These are phyloP conservation scores for Globomyces pollinis-pini DNA, from an alignment of 192 early-diverging fungal species.

Conservation along the genomic window DNA sequence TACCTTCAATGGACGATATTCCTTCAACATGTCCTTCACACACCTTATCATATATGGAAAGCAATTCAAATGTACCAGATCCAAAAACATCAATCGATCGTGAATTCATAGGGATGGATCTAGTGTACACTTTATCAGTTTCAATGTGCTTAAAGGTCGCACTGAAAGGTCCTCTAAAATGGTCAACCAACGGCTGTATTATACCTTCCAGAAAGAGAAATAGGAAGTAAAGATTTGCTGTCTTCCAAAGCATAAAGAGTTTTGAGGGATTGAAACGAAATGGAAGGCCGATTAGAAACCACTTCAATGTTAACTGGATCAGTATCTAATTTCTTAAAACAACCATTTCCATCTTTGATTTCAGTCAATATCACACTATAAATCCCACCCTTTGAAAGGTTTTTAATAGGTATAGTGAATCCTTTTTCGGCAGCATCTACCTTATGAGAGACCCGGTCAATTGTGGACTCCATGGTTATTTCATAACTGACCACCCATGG, in stretches of 20 bases:
- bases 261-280: conserved; percentile 26
- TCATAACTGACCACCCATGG: conserved; percentile 41
- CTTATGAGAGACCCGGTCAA: conserved; percentile 3
- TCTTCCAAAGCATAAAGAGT: conserved; percentile 31
- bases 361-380: conserved; percentile 37
- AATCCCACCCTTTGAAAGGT: conserved; percentile 23
- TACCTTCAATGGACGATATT: no score
- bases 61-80: conserved; percentile 12
- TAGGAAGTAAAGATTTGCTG: conserved; percentile 8
- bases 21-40: conserved; percentile 11
- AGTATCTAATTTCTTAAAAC: conserved; percentile 23
- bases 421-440: conserved; percentile 10
- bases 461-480: conserved; percentile 18
- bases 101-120: background rate
- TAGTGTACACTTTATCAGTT: background rate
- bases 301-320: conserved; percentile 34
- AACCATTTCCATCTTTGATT: conserved; percentile 41
- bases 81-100: conserved; percentile 3
- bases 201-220: conserved; percentile 29
- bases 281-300: conserved; percentile 27
- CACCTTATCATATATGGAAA: conserved; percentile 15
- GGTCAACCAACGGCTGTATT: no score
- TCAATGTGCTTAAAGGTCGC: conserved; percentile 16
- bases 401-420: background rate
- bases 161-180: conserved; percentile 24